A percentile compares a stretch with the other conserved stretches of the same genome.
Evolutionary conservation across 2,329 filamentous ascomycete genomes (phyloP).

Genomic region (Alternaria sp.): DNA sequence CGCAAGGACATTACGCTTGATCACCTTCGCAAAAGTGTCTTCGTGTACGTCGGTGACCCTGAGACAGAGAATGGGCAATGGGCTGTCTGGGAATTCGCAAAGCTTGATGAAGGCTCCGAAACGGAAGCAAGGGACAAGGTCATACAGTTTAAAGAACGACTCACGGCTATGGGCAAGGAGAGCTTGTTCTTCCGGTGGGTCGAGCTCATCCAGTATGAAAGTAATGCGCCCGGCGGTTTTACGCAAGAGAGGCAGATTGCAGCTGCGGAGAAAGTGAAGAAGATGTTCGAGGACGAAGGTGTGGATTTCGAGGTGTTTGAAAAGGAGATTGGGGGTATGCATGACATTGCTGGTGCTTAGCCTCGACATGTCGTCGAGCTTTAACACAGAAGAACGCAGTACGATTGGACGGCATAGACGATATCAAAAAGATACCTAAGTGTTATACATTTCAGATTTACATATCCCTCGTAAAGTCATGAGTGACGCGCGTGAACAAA

Average conservation of each 20-base stretch:
- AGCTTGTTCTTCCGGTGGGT: constrained; percentile 92
- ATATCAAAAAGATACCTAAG: neutral
- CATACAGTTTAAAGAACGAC: constrained; percentile 78
- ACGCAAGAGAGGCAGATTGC: constrained; percentile 75
- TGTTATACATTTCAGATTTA: neutral
- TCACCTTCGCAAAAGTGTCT: constrained; percentile 75
- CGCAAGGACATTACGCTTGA: constrained; percentile 67
- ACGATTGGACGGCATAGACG: neutral
- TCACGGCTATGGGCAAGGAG: constrained; percentile 82
- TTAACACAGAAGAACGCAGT: neutral
- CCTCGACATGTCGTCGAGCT: neutral
- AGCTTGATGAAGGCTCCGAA: constrained; percentile 60
- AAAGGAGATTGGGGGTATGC: constrained; percentile 71
- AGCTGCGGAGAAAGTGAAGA: constrained; percentile 77
- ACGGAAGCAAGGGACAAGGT: constrained; percentile 77
- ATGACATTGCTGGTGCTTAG: constrained; percentile 47
- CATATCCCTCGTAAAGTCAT: constrained; percentile 1
- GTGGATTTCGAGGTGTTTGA: constrained; percentile 87
- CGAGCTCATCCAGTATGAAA: constrained; percentile 89
- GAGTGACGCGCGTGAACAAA: neutral
- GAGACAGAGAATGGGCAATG: constrained; percentile 67
- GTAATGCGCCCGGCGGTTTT: constrained; percentile 80
- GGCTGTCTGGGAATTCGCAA: constrained; percentile 71
- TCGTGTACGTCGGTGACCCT: constrained; percentile 43
- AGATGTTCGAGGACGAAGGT: constrained; percentile 76